These are phyloP conservation scores for Oryza nivara DNA, from an alignment of 176 grass and related monocot genomes.

Conservation along the genomic window DNA sequence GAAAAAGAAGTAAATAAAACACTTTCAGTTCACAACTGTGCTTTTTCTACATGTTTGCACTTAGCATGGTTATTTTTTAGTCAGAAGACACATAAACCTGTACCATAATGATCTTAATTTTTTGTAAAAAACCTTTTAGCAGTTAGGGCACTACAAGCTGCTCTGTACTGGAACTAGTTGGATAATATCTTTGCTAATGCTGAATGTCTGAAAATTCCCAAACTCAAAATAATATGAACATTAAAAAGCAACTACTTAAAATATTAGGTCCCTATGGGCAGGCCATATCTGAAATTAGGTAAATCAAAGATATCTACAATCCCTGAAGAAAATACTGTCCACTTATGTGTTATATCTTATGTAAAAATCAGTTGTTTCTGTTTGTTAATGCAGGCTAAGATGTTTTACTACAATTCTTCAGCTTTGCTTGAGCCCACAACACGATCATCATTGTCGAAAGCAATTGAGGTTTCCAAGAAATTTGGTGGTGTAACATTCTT, in stretches of 20 bases:
- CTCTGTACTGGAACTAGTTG: not conserved
- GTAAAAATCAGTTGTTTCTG: constrained; percentile 30
- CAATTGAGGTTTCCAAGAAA: constrained; percentile 67
- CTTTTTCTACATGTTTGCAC: not conserved
- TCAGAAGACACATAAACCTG: not conserved
- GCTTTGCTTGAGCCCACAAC: constrained; percentile 62
- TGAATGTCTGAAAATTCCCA: not conserved
- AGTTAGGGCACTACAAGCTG: not conserved
- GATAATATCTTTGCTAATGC: not conserved
- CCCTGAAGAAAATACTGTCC: not conserved
- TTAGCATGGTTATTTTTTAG: not conserved
- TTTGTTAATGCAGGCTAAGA: constrained; percentile 75
- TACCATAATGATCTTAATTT: not conserved
- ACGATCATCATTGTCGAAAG: constrained; percentile 57
- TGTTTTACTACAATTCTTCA: constrained; percentile 92
- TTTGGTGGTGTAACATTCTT: constrained; percentile 70
- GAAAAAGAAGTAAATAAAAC: not conserved
- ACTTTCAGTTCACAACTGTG: not conserved
- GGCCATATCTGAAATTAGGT: not conserved
- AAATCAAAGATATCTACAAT: not conserved
- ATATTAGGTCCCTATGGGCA: not conserved
- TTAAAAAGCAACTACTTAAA: not conserved
- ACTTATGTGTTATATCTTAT: not conserved
- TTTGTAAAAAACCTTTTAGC: not conserved
- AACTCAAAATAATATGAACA: not conserved